Base-by-base conservation (phyloP, 495 filamentous ascomycete genomes). In the Thozetella sp. region DNA sequence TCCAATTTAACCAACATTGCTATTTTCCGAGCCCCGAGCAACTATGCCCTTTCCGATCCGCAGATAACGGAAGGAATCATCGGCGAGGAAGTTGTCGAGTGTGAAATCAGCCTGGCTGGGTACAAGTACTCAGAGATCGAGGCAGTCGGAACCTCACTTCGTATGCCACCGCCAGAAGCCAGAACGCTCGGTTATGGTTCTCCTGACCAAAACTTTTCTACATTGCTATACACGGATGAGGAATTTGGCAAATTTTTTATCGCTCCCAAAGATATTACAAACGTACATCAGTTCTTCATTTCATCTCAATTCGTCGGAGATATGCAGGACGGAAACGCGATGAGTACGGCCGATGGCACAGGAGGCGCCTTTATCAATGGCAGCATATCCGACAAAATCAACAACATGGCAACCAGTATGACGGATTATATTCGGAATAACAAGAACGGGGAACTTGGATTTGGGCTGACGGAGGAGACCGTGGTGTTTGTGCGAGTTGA, bases 401-500 rank as follows among this genome's bases (percentile, higher is more conserved):
- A 50, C 9, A 40, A 13, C 2, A 63, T 63, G 57, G 53, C 30
- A 1, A 9, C 52, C 25, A 63, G 61, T 30, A 63, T 63, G 57
- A 63, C 61, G n/a, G 26, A 56, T 19, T 53, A 59, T 30, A 48
- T 63, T 23, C 56, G 61, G 0, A 3, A 9, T 4, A 25, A 51
- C 0, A 27, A 0, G n/a, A 45, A 45, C 27, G n/a, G 30, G 13
- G 30, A 48, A 10, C 19, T 13, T 3, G 61, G 24, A 3, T 13
- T 24, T 0, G 61, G 61, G 15, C 25, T 25, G 19, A 59, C 53
- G 30, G 22, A 56, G 19, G 3, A 40, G 4, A 27, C 26, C 0
- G 34, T 48, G 9, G 57, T 63, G 0, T 59, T 56, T 19, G 23
- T 59, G 3, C 10, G 46, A 2, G 61, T 63, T 9, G 12, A 54